phyloP scores from a whole-genome alignment of 208 protist genomes.

The Tritrichomonas musculus region DNA sequence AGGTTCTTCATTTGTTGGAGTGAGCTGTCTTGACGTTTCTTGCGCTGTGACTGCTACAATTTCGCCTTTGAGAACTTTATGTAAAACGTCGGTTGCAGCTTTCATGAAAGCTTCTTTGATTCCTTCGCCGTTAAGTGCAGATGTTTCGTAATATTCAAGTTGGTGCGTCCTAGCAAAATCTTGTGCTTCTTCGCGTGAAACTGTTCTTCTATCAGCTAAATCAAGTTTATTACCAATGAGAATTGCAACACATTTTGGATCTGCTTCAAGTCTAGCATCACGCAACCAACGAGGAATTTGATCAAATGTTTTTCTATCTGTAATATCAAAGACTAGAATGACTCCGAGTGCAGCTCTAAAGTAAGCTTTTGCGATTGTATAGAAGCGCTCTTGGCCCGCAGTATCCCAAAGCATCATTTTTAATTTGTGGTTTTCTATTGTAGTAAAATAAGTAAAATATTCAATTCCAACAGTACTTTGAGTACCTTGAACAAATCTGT shows the following conservation, averaged over 20 bases:
- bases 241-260: not conserved
- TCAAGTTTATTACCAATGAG: not conserved
- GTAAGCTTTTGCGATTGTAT: constrained; percentile 14
- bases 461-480: constrained; percentile 10
- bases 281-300: not conserved
- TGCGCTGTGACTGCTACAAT: not conserved
- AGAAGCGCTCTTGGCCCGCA: constrained; percentile 9
- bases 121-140: not conserved
- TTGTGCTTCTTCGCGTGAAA: not conserved
- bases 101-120: not conserved
- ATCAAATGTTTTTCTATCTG: constrained; percentile 11
- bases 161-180: not conserved
- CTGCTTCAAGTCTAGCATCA: constrained; percentile 14
- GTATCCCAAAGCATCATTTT: constrained; percentile 37
- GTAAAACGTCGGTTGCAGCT: not conserved
- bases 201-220: not conserved
- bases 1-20: too few species aligned
- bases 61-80: not conserved
- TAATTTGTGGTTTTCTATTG: not conserved
- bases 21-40: too few species aligned
- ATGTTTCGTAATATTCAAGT: not conserved
- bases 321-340: constrained; percentile 11
- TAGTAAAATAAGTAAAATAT: constrained; percentile 1
- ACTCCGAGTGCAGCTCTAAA: not conserved
- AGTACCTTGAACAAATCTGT: not conserved